These are phyloP conservation scores for Claviceps lovelessii DNA, from an alignment of 2,329 filamentous ascomycete species.

Conservation along the genomic window DNA sequence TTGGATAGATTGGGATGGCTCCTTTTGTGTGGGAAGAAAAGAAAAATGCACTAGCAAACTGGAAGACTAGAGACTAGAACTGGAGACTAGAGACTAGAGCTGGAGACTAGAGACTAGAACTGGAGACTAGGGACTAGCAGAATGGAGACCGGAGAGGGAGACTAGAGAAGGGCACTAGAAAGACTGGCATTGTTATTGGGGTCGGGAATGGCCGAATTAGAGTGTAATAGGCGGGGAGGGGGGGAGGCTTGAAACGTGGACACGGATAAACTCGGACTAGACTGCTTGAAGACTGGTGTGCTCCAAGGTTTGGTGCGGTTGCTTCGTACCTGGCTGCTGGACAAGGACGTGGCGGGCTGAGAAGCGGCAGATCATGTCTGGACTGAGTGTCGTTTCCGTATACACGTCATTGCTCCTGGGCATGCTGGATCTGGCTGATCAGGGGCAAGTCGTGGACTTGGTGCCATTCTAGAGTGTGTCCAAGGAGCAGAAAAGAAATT, in stretches of 20 bases:
- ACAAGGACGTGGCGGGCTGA: too few species aligned
- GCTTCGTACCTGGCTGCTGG: not conserved
- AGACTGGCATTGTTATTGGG: not conserved
- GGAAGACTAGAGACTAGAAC: too few species aligned
- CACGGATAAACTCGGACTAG: not conserved
- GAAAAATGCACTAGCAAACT: not conserved
- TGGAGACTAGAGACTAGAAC: too few species aligned
- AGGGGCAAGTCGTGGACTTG: not conserved
- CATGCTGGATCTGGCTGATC: not conserved
- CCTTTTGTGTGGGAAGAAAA: not conserved
- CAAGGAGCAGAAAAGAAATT: too few species aligned
- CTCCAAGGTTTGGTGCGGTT: too few species aligned
- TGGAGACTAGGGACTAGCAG: too few species aligned
- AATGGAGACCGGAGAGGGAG: too few species aligned
- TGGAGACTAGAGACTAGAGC: too few species aligned
- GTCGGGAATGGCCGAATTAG: not conserved
- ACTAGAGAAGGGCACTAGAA: too few species aligned
- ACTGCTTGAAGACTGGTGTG: not conserved
- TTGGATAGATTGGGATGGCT: not conserved
- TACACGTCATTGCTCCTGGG: not conserved
- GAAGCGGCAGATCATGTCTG: too few species aligned
- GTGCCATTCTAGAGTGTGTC: too few species aligned
- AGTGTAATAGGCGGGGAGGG: not conserved
- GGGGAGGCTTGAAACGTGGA: not conserved
- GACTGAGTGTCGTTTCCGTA: not conserved